A percentile compares a stretch with the other conserved stretches of the same genome.
These are phyloP conservation scores for Fusarium sp. DNA, from an alignment of 2,329 filamentous ascomycete genomes.

Conservation along the genomic window DNA sequence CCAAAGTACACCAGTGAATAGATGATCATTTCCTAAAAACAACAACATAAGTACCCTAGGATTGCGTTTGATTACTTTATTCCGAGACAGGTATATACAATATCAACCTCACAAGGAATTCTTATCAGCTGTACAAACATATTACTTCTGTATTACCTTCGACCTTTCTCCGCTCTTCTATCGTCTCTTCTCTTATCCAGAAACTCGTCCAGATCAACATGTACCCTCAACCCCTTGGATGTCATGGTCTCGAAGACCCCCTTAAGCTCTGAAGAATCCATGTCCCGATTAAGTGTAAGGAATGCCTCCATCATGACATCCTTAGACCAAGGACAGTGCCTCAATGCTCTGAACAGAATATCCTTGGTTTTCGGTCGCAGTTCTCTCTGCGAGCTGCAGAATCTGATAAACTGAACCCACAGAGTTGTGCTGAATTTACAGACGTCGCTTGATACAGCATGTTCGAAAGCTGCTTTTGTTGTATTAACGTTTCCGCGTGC, in stretches of 20 bases:
- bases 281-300: conserved; percentile 55
- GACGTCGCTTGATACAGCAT: conserved; percentile 58
- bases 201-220: conserved; percentile 65
- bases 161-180: conserved; percentile 21
- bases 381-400: conserved; percentile 57
- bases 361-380: conserved; percentile 58
- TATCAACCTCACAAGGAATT: background rate
- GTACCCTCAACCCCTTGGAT: conserved; percentile 63
- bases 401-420: conserved; percentile 65
- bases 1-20: background rate
- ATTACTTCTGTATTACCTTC: background rate
- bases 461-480: conserved; percentile 64
- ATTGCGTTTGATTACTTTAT: too few species aligned
- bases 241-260: conserved; percentile 62
- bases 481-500: conserved; percentile 62
- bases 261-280: conserved; percentile 63
- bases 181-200: conserved; percentile 52
- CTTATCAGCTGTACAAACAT: background rate
- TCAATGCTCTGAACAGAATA: conserved; percentile 61
- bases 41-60: background rate
- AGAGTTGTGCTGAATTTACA: conserved; percentile 58
- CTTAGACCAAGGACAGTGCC: conserved; percentile 64
- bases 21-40: background rate
- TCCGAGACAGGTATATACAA: background rate
- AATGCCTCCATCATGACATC: conserved; percentile 66